Evolutionary conservation across 345 rosid genomes (phyloP).

Genomic region (Abelmoschus esculentus): DNA sequence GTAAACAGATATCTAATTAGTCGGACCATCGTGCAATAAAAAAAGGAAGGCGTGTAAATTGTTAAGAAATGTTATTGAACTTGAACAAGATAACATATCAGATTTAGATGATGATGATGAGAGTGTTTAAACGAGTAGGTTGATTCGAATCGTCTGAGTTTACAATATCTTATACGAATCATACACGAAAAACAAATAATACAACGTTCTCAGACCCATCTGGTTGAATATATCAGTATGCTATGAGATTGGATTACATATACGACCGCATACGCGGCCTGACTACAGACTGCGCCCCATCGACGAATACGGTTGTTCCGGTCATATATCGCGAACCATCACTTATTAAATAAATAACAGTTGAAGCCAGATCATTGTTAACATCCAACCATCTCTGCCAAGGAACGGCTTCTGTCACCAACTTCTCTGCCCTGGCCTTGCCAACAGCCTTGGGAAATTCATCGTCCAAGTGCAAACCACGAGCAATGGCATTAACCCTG

Average conservation of each 20-base stretch:
- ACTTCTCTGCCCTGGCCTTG: conserved; percentile 51
- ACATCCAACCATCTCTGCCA: conserved; percentile 67
- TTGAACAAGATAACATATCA: too few species aligned
- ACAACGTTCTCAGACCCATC: background rate
- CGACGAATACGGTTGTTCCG: conserved; percentile 69
- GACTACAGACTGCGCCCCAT: conserved; percentile 73
- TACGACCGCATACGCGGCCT: conserved; percentile 89
- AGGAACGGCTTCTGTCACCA: conserved; percentile 56
- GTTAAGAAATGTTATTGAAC: too few species aligned
- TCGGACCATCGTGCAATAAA: too few species aligned
- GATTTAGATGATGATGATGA: too few species aligned
- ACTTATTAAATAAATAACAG: conserved; percentile 72
- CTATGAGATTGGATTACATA: conserved; percentile 31
- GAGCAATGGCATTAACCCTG: conserved; percentile 56
- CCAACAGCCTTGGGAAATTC: conserved; percentile 59
- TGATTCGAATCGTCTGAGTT: too few species aligned
- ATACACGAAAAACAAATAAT: too few species aligned
- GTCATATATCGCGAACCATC: conserved; percentile 81
- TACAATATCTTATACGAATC: too few species aligned
- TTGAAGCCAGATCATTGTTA: conserved; percentile 58
- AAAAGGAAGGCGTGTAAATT: too few species aligned
- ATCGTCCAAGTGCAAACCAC: conserved; percentile 64
- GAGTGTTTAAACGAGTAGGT: too few species aligned
- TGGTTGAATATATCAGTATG: background rate
- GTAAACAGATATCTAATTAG: too few species aligned